Evolutionary conservation across 164 flowering plant species (phyloP).

Genomic region (Annona squamosa): DNA sequence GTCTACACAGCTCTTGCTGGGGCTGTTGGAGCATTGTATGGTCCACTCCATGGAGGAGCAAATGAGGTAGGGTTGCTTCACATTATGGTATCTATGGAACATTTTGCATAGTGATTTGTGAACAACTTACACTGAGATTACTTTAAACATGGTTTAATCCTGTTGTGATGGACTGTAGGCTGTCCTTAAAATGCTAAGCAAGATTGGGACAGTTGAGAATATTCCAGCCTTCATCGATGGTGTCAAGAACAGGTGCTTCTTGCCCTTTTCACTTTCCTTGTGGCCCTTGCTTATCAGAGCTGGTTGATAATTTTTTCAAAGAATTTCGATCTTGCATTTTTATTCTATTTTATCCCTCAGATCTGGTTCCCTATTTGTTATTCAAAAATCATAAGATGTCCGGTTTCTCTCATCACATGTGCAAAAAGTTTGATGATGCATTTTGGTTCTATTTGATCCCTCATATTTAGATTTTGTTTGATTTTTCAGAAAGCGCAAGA

Average conservation of each 20-base stretch:
- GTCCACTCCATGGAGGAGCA: constrained; percentile 99
- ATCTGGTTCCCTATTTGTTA: neutral
- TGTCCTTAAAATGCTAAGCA: constrained; percentile 91
- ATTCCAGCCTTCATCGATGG: constrained; percentile 97
- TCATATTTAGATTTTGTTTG: neutral
- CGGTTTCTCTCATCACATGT: constrained; percentile 97
- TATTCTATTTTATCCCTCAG: neutral
- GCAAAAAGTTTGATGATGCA: constrained; percentile 74
- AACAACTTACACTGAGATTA: neutral
- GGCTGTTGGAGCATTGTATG: constrained; percentile 97
- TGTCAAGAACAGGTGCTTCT: constrained; percentile 71
- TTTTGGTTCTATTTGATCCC: neutral
- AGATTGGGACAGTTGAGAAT: constrained; percentile 88
- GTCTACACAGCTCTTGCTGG: constrained; percentile 98
- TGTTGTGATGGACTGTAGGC: constrained; percentile 44
- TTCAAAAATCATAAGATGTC: constrained; percentile 92
- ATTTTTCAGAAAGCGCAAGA: constrained; percentile 68
- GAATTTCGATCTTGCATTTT: neutral
- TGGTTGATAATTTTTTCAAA: neutral
- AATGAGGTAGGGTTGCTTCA: constrained; percentile 66
- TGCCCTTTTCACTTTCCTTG: neutral
- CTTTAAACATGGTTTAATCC: neutral
- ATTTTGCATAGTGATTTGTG: neutral
- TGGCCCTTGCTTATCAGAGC: neutral
- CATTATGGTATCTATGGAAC: neutral